Base-by-base conservation (phyloP, 495 filamentous ascomycete species). In the Penicillium atrosanguineum region DNA sequence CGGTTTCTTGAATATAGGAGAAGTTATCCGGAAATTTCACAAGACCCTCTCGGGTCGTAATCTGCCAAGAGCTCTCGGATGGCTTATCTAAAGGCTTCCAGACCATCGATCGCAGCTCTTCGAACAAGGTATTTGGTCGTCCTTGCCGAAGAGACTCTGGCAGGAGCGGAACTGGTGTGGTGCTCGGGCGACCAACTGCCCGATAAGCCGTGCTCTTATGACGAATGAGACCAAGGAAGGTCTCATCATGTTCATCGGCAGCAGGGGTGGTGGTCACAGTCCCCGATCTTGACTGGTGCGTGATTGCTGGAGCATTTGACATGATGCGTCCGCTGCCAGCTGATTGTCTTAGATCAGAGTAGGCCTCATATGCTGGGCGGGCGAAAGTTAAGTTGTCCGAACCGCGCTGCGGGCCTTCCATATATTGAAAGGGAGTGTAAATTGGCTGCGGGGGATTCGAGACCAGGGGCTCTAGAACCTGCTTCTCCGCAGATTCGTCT, bases 381-480 rank as follows among this genome's bases (percentile, higher is more conserved):
- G 65, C 67, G 41, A 77, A 61, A 18, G 29, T 55, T 2, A 75
- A 66, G 26, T 70, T 60, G 37, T 78, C 75, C 7, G 72, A 76
- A 44, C 73, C 72, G 50, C 73, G 62, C 52, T 78, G 73, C 26
- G 73, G 75, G 7, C 73, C 77, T 55, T 81, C 76, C 0, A 65
- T 72, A 44, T 78, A 78, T 37, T 69, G 70, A 45, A 77, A 76
- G 8, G 76, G 73, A 0, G 70, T 76, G 48, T 79, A 79, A 31
- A 75, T 73, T 15, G 75, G 72, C 29, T 69, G 70, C 6, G 75
- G 75, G 31, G 75, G 73, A 39, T 74, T 72, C 4, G 65, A 68
- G 1, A 57, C 54, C 7, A 75, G 48, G 37, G 74, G 74, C 23
- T 65, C 62, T 9, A 73, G 52, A 1, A 21, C 50, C 21, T 67